These are phyloP conservation scores for Epithemia pelagica DNA, from an alignment of 108 stramenopile species.

Conservation along the genomic window DNA sequence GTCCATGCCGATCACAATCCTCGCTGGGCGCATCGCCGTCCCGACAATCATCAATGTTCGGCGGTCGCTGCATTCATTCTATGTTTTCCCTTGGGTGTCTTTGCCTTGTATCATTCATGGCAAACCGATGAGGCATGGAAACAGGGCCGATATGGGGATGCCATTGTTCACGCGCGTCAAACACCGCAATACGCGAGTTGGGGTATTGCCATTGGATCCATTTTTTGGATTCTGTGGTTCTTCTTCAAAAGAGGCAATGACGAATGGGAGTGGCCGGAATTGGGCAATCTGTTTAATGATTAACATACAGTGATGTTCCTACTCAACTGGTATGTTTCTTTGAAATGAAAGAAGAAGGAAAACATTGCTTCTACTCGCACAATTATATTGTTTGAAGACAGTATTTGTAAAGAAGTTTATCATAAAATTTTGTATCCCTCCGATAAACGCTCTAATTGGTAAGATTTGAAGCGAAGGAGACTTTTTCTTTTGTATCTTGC, in stretches of 20 bases:
- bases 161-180: constrained; percentile 23
- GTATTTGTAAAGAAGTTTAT: too few relatives aligned
- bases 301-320: too few relatives aligned
- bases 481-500: constrained; percentile 97
- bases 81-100: constrained; percentile 25
- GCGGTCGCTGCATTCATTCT: constrained; percentile 15
- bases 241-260: constrained; percentile 9
- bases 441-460: constrained; percentile 26
- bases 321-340: too few relatives aligned
- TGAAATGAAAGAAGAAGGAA: too few relatives aligned
- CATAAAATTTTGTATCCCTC: neutral
- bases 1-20: neutral
- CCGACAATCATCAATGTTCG: constrained; percentile 32
- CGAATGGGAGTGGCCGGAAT: neutral
- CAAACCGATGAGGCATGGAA: constrained; percentile 19
- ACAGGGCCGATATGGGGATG: constrained; percentile 23
- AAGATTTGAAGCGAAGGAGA: constrained; percentile 89
- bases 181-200: constrained; percentile 20
- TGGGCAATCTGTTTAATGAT: neutral
- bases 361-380: too few relatives aligned
- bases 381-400: too few relatives aligned
- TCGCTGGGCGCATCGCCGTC: constrained; percentile 13
- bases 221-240: constrained; percentile 14
- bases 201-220: constrained; percentile 4
- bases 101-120: constrained; percentile 21